Base-by-base conservation (phyloP, 208 protist species). In the Crithidia thermophila region DNA sequence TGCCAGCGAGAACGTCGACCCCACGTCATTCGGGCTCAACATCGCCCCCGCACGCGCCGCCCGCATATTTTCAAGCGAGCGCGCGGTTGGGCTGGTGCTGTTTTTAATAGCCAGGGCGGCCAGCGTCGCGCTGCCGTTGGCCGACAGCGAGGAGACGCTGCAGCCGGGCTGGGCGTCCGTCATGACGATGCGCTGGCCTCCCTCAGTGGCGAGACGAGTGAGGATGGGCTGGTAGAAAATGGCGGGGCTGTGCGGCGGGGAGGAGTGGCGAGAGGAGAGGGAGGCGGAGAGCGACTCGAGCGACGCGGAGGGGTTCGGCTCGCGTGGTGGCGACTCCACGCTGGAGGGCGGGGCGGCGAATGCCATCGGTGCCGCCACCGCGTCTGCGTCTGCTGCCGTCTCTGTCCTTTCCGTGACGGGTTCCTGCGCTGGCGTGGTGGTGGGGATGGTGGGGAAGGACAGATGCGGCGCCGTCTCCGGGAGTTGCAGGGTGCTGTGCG, bases 261-360 rank as follows among this genome's bases (percentile, higher is more conserved):
- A 49, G 42, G 56, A 33, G 30, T 47, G 56, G 1, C 9, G 56
- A 16, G 56, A 50, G 56, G 56, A 50, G 37, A 51, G 21, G 40
- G 56, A 62, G 56, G 56, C 39, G 40, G 56, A 62, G 18, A 62
- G 56, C 27, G 56, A 51, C 28, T 50, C 40, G 28, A 50, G 31
- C 23, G 53, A 60, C 53, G 40, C 34, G 6, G 25, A 39, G 0
- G 25, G 18, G 10, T 13, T 36, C 16, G 52, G 37, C 20, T 14
- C 30, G 37, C 6, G 33, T 6, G 33, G 30, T 8, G 18, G 14
- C 11, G 13, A 28, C 27, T 25, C 23, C 21, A 25, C 8, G 33
- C 13, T 42, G 20, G 6, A 20, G 2, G 52, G 14, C 33, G 3
- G 21, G 7, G 9, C 4, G 20, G 52, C 11, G 8, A 9, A 20